Conservation (phyloP, 345 rosid species). For the Salix viminalis region DNA sequence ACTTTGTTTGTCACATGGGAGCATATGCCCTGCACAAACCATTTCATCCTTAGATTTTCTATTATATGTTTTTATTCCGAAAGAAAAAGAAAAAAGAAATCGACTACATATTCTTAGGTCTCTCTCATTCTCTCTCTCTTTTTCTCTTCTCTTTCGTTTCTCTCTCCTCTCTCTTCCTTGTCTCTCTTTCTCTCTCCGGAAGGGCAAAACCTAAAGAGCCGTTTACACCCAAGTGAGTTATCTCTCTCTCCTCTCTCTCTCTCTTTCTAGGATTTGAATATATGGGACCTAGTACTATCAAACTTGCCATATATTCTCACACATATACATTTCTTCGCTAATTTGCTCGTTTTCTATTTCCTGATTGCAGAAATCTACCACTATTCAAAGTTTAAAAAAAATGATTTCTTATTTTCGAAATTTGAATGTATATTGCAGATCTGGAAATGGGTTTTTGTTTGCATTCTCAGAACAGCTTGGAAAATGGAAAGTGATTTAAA, state of each 20-base stretch:
- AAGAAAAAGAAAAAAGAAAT: neutral
- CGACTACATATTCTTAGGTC: constrained; percentile 29
- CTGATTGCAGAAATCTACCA: constrained; percentile 40
- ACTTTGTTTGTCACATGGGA: constrained; percentile 14
- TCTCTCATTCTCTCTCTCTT: constrained; percentile 28
- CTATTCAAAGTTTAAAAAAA: constrained; percentile 14
- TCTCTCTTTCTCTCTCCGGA: constrained; percentile 68
- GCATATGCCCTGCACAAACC: constrained; percentile 3
- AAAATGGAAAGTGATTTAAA: constrained; percentile 4
- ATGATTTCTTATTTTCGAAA: constrained; percentile 4
- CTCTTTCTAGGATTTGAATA: constrained; percentile 45
- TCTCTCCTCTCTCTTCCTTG: constrained; percentile 23
- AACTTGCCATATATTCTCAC: constrained; percentile 20
- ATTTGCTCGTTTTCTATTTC: neutral
- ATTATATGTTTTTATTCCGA: neutral
- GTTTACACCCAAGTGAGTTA: constrained; percentile 87
- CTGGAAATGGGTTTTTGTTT: constrained; percentile 27
- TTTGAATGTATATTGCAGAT: constrained; percentile 22
- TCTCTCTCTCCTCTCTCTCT: constrained; percentile 64
- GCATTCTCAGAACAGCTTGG: constrained; percentile 15
- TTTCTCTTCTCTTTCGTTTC: constrained; percentile 34
- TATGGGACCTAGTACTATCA: constrained; percentile 47
- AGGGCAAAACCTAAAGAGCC: constrained; percentile 77
- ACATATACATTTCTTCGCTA: neutral
- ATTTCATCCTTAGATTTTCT: neutral